These are phyloP conservation scores for Vaccinium darrowii DNA, from an alignment of 148 eudicot species.

Conservation along the genomic window DNA sequence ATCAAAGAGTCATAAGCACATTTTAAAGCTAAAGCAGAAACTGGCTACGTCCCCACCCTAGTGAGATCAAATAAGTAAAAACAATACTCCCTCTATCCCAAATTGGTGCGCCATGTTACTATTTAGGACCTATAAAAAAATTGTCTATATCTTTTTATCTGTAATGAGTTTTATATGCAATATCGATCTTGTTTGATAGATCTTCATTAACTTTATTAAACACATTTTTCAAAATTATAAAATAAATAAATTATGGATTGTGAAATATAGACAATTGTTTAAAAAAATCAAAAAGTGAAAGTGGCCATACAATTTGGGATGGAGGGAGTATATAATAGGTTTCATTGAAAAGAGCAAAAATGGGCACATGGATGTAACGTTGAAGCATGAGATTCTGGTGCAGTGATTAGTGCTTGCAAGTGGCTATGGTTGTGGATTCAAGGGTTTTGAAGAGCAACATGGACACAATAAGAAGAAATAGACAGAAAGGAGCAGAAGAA, in stretches of 20 bases:
- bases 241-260: too few species aligned
- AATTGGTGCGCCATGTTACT: too few species aligned
- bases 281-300: too few species aligned
- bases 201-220: too few species aligned
- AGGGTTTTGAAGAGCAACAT: neutral
- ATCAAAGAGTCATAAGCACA: neutral
- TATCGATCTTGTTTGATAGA: too few species aligned
- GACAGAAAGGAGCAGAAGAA: neutral
- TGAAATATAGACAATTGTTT: too few species aligned
- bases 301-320: too few species aligned
- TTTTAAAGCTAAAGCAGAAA: neutral
- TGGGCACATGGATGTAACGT: neutral
- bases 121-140: too few species aligned
- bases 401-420: neutral
- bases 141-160: too few species aligned
- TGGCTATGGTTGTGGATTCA: neutral
- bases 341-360: neutral
- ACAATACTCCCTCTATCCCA: neutral
- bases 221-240: too few species aligned
- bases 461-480: neutral
- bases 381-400: neutral
- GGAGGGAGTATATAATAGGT: neutral
- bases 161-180: too few species aligned
- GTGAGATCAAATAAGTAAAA: neutral
- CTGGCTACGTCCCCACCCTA: neutral